These are phyloP conservation scores for Castanospermum australe DNA, from an alignment of 306 rosid genomes.

Conservation along the genomic window DNA sequence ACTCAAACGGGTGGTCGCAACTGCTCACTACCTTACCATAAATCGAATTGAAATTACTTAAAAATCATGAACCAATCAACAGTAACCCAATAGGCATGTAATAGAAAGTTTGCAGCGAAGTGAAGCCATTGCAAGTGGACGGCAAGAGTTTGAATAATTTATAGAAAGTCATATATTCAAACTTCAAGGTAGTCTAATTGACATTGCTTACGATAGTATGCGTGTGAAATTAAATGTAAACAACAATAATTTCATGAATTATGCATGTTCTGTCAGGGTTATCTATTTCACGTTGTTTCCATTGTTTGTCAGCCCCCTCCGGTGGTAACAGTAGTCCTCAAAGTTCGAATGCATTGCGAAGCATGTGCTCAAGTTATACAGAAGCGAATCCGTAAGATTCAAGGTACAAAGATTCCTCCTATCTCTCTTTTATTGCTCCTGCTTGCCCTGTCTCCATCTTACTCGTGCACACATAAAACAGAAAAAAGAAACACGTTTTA, in stretches of 20 bases:
- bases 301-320: slow-evolving; percentile 60
- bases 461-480: background rate
- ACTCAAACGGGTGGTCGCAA: background rate
- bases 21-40: background rate
- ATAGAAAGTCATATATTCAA: too few species aligned
- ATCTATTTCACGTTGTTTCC: background rate
- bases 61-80: background rate
- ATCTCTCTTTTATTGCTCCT: background rate
- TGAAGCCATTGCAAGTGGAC: too few species aligned
- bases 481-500: slow-evolving; percentile 6
- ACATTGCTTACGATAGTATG: background rate
- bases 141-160: too few species aligned
- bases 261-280: background rate
- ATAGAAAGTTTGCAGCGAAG: too few species aligned
- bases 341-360: slow-evolving; percentile 87
- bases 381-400: slow-evolving; percentile 70
- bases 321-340: slow-evolving; percentile 57
- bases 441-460: background rate
- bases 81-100: background rate
- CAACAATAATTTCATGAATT: background rate
- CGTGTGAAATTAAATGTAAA: background rate
- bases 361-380: slow-evolving; percentile 86
- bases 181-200: too few species aligned
- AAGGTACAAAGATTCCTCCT: slow-evolving; percentile 56
- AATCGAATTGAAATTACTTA: background rate